Conservation (phyloP, 805 yeast genomes). For the Ogataea minuta region DNA sequence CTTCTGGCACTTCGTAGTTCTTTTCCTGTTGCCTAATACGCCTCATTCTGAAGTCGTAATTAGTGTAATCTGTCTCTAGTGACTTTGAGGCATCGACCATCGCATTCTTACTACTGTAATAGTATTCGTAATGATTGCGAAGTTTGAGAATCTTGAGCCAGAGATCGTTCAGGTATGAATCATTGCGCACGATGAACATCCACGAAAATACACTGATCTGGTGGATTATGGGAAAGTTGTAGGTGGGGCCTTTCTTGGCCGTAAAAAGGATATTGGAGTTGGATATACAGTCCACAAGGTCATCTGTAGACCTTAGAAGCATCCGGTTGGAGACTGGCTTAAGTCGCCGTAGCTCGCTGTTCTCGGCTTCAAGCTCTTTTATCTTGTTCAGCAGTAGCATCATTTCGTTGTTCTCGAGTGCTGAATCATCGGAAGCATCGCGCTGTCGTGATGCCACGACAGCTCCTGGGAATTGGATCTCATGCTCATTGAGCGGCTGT, state of each 20-base stretch:
- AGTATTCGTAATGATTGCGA: constrained; percentile 37
- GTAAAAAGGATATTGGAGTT: constrained; percentile 37
- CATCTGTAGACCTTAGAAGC: constrained; percentile 21
- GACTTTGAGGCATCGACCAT: constrained; percentile 31
- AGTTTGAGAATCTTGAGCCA: constrained; percentile 43
- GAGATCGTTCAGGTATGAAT: constrained; percentile 50
- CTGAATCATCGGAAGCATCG: constrained; percentile 2
- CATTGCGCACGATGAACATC: constrained; percentile 59
- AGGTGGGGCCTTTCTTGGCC: constrained; percentile 34
- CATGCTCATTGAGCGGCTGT: constrained; percentile 38
- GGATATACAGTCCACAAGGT: constrained; percentile 33
- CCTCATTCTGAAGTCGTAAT: constrained; percentile 30
- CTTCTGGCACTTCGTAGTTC: constrained; percentile 19
- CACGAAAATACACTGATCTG: constrained; percentile 52
- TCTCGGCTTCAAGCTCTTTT: constrained; percentile 31
- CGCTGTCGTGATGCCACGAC: constrained; percentile 10
- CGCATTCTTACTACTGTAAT: constrained; percentile 32
- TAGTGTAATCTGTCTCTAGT: constrained; percentile 32
- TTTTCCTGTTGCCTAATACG: constrained; percentile 21
- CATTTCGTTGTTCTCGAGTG: constrained; percentile 25
- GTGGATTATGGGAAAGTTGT: constrained; percentile 37
- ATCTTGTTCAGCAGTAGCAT: constrained; percentile 24
- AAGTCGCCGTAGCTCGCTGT: constrained; percentile 20
- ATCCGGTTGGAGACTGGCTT: constrained; percentile 8
- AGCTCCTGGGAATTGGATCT: constrained; percentile 27